Percentiles rank a stretch among this genome's conserved stretches.
Evolutionary conservation across 2,329 filamentous ascomycete genomes (phyloP).

Genomic region (Tolypocladium cylindrosporum): DNA sequence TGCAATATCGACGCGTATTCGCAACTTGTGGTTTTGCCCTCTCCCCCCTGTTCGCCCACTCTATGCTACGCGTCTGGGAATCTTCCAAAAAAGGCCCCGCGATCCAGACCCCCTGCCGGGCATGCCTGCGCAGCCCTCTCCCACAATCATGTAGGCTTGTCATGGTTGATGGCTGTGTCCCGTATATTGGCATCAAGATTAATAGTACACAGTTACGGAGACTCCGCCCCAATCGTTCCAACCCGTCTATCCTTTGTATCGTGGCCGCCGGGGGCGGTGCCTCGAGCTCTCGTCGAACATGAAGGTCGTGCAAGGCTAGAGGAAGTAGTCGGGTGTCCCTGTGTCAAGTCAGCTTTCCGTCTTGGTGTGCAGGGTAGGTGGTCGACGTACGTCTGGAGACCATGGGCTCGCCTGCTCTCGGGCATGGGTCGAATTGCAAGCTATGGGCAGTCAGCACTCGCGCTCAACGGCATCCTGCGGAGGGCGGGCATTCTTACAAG

Average conservation of each 20-base stretch:
- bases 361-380: background rate
- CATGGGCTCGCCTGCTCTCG: constrained; percentile 95
- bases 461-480: background rate
- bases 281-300: background rate
- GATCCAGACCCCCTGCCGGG: background rate
- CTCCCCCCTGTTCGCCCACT: constrained; percentile 12
- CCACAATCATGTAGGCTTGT: constrained; percentile 6
- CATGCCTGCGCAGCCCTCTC: constrained; percentile 4
- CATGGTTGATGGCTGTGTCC: constrained; percentile 6
- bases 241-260: constrained; percentile 10
- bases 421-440: constrained; percentile 98
- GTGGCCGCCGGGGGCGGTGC: constrained; percentile 3
- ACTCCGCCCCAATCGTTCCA: constrained; percentile 8
- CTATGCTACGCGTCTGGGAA: constrained; percentile 9
- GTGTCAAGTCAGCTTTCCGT: constrained; percentile 9
- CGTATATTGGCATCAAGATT: constrained; percentile 11
- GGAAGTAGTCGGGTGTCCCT: constrained; percentile 96
- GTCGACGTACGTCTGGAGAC: constrained; percentile 69
- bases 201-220: constrained; percentile 19
- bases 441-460: constrained; percentile 37
- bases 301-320: constrained; percentile 43
- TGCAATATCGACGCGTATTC: constrained; percentile 5
- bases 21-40: constrained; percentile 10
- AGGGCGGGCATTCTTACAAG: constrained; percentile 57
- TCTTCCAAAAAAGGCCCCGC: background rate